phyloP scores from a whole-genome alignment of 306 rosid species.

The Mimosa pudica region DNA sequence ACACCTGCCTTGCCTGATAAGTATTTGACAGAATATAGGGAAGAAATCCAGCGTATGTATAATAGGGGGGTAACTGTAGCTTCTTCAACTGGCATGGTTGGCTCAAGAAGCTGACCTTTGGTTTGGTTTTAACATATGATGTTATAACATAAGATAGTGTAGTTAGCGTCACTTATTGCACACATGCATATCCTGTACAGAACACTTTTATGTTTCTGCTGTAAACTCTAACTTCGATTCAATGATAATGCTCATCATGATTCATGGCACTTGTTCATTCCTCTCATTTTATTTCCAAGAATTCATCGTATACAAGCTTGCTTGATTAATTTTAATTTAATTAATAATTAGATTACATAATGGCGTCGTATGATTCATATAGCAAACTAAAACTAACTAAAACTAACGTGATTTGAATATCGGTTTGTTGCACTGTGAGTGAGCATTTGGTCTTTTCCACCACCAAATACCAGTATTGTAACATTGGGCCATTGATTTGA shows the following conservation, averaged over 20 bases:
- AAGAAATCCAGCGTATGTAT: constrained; percentile 94
- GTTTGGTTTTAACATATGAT: constrained; percentile 5
- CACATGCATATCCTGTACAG: constrained; percentile 50
- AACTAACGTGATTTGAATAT: too few relatives aligned
- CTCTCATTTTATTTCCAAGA: neutral
- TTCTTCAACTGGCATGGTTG: constrained; percentile 58
- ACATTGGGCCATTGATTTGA: too few relatives aligned
- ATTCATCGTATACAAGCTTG: neutral
- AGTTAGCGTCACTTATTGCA: constrained; percentile 33
- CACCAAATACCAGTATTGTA: too few relatives aligned
- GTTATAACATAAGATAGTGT: neutral
- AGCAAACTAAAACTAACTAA: too few relatives aligned
- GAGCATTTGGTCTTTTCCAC: too few relatives aligned
- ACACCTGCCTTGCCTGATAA: constrained; percentile 82
- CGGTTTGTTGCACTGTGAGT: too few relatives aligned
- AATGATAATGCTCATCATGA: constrained; percentile 38
- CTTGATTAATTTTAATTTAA: neutral
- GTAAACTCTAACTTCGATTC: constrained; percentile 54
- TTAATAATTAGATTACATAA: neutral
- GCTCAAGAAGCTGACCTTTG: constrained; percentile 61
- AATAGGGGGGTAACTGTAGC: constrained; percentile 64
- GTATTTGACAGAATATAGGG: constrained; percentile 84
- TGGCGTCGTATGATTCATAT: too few relatives aligned
- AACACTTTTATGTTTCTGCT: constrained; percentile 38
- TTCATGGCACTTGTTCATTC: constrained; percentile 9